phyloP scores from a whole-genome alignment of 2,329 filamentous ascomycete genomes.

The Xylaria arbuscula region DNA sequence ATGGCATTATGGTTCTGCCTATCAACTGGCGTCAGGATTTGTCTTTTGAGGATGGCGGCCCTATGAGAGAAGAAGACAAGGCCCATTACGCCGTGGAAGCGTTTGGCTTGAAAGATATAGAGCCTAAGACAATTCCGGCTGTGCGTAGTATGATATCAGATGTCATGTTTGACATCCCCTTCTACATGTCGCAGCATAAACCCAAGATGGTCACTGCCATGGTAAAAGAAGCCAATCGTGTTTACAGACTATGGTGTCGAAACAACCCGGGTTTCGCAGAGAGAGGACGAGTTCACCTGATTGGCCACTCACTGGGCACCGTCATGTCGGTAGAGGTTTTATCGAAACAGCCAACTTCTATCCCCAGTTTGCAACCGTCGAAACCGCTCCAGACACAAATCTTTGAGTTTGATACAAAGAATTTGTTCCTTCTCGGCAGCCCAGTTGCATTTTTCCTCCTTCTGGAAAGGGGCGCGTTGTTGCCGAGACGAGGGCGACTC shows the following conservation, averaged over 20 bases:
- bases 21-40: slow-evolving; percentile 93
- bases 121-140: slow-evolving; percentile 87
- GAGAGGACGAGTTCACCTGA: slow-evolving; percentile 86
- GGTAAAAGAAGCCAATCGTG: slow-evolving; percentile 88
- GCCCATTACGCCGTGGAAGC: slow-evolving; percentile 68
- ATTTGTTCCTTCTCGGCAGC: slow-evolving; percentile 89
- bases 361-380: slow-evolving; percentile 63
- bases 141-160: slow-evolving; percentile 96
- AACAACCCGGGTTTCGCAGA: slow-evolving; percentile 90
- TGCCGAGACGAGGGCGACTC: slow-evolving; percentile 78
- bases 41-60: slow-evolving; percentile 84
- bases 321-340: slow-evolving; percentile 95
- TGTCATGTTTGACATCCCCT: slow-evolving; percentile 98
- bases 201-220: slow-evolving; percentile 93
- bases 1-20: slow-evolving; percentile 92
- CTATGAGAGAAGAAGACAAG: slow-evolving; percentile 65
- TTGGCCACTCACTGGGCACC: slow-evolving; percentile 93
- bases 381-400: slow-evolving; percentile 62
- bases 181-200: slow-evolving; percentile 97
- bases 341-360: slow-evolving; percentile 83
- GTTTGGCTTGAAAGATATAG: slow-evolving; percentile 83
- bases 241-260: slow-evolving; percentile 94
- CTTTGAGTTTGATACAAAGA: slow-evolving; percentile 93
- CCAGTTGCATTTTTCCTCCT: slow-evolving; percentile 93
- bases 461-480: slow-evolving; percentile 76